These are phyloP conservation scores for Hypoxylon sp. DNA, from an alignment of 2,329 filamentous ascomycete genomes.

Conservation along the genomic window DNA sequence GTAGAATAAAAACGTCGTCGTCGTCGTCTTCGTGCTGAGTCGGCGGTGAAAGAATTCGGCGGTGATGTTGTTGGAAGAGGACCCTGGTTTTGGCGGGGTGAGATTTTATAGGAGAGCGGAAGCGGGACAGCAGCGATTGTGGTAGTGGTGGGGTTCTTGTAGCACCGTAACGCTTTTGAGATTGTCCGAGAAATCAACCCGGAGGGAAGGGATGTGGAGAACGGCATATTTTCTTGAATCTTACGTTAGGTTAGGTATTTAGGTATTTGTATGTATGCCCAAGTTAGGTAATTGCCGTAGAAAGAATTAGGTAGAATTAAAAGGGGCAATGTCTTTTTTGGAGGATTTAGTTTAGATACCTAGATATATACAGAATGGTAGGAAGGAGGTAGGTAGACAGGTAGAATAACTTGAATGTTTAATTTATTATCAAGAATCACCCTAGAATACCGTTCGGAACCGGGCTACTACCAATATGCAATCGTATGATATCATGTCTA, in stretches of 20 bases:
- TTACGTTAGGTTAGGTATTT: slow-evolving; percentile 3
- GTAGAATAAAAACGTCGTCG: slow-evolving; percentile 42
- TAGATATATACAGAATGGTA: no score
- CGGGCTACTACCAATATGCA: no score
- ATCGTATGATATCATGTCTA: slow-evolving; percentile 37
- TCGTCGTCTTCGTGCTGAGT: slow-evolving; percentile 22
- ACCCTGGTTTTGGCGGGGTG: slow-evolving; percentile 43
- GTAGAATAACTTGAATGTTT: no score
- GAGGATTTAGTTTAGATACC: no score
- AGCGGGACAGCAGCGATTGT: slow-evolving; percentile 13
- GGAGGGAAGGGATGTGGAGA: slow-evolving; percentile 26
- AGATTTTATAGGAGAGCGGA: slow-evolving; percentile 42
- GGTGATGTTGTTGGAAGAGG: slow-evolving; percentile 33
- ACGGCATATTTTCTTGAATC: slow-evolving; percentile 26
- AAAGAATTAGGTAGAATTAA: no score
- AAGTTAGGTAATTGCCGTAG: no score
- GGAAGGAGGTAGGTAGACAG: no score
- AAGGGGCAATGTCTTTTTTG: no score
- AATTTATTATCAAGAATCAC: slow-evolving; percentile 10
- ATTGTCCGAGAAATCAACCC: slow-evolving; percentile 37
- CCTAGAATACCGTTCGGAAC: slow-evolving; percentile 9
- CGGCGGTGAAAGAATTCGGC: slow-evolving; percentile 5
- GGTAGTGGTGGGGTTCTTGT: slow-evolving; percentile 31
- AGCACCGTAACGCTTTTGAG: slow-evolving; percentile 31
- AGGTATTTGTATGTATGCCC: no score